Base-by-base conservation (phyloP, 495 filamentous ascomycete species). In the Thozetella sp. region DNA sequence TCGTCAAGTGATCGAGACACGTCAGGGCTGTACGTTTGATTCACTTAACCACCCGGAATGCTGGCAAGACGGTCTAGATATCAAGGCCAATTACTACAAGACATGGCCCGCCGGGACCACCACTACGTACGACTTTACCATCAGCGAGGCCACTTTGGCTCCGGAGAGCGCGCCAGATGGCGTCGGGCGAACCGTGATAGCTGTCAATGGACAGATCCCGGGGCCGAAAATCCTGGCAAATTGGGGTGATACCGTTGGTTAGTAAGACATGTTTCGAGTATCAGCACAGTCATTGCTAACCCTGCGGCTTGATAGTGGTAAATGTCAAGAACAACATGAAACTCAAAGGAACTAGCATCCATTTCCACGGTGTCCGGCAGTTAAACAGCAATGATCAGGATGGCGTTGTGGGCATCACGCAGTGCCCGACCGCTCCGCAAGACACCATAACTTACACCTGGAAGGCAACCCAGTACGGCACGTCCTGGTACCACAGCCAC, bases 401-500 rank as follows among this genome's bases (percentile, higher is more conserved):
- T 62, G 81, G 81, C 50, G 78, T 82, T 10, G 77, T 77, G 4
- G 72, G 72, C 15, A 61, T 79, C 27, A 76, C 74, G 23, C 69
- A 81, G 57, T 79, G 79, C 45, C 77, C 76, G 1, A 73, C 79
- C 26, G 67, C 79, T 25, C 75, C 78, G 1, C 76, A 75, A 2
- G 58, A 69, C 4, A 60, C 50, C 23, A 51, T 73, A 25, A 84
- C 79, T 1, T 86, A 87, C 59, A 73, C 62, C 25, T 85, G 76
- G 53, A 67, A 71, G n/a, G 82, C 75, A 3, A 73, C 61, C 15
- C 62, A 69, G 60, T 86, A 87, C 55, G 85, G 84, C 1, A 74
- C 74, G 0, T 64, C 72, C 1, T 88, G 80, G 82, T 88, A 86
- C 54, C 84, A 87, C 59, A 79, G 73, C 30, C 85, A 88, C 59